Evolutionary conservation across 495 filamentous ascomycete genomes (phyloP), one percentile per base, ranked within the genome.

Genomic region (Aspergillus hancockii): DNA sequence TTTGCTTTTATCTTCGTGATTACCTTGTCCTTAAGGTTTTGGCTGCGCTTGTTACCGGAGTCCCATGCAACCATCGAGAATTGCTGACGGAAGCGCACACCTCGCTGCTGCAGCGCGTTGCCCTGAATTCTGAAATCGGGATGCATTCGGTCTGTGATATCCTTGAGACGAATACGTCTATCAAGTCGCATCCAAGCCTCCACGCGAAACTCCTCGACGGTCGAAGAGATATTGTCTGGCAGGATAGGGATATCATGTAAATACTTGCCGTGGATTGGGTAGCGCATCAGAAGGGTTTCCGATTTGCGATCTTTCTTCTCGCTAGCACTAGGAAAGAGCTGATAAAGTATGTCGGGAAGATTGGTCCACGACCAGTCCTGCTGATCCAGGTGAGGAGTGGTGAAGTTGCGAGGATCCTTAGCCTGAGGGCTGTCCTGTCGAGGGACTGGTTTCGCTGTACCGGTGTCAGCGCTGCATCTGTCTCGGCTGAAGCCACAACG

Each of bases 141-240:
- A 41, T 62, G 58, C 62, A 67, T 65, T 1, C 67, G 53, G 14
- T 57, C 65, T 0, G 53, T 54, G 25, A 70, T 66, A 36, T 70
- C 67, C 18, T 49, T 38, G 3, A 65, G 54, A 10, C 25, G 51
- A 41, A 70, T 63, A 30, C 65, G 60, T 19, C 38, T 31, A 31
- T 70, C 67, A 12, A 67, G 57, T 3, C 64, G 60, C 38, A 59
- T 56, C 67, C 67, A 70, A n/a, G 67, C 61, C 22, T 70, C 67
- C 13, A 70, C 61, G 0, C 63, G 55, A 13, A 59, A 70, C 30
- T 60, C 62, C 34, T 63, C 62, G 6, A 70, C 67, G 1, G 57
- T 45, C 3, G 63, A 62, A 0, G 65, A 46, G 10, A 67, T 70
- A 7, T 63, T 52, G 32, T 64, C 58, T 2, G 67, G 67, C 10